A percentile compares a stretch with the other conserved stretches of the same genome.
These are phyloP conservation scores for Theileria annulata DNA, from an alignment of 169 alveolate species.

Conservation along the genomic window DNA sequence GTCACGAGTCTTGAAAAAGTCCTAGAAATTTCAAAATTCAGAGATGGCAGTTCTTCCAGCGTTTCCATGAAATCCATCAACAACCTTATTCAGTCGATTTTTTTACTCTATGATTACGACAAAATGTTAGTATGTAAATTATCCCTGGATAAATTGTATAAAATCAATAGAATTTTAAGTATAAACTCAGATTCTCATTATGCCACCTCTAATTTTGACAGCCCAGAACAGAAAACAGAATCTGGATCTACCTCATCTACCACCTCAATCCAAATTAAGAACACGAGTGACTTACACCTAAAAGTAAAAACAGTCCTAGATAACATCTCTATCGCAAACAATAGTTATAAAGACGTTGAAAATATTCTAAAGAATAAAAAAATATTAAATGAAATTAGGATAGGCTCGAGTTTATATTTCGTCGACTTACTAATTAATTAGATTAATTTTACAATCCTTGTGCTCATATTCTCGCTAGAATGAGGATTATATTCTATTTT, in stretches of 20 bases:
- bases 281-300: neutral
- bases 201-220: neutral
- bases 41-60: neutral
- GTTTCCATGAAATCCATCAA: neutral
- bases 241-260: neutral
- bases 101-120: neutral
- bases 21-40: neutral
- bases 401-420: conserved; percentile 8
- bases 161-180: neutral
- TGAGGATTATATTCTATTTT: neutral
- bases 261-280: neutral
- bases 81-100: conserved; percentile 6
- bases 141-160: neutral
- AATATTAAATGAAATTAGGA: conserved; percentile 9
- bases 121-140: neutral
- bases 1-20: conserved; percentile 3
- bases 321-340: neutral
- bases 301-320: neutral
- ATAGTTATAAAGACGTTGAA: neutral
- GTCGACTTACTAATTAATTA: conserved; percentile 9
- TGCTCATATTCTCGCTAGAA: conserved; percentile 46
- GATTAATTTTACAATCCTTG: conserved; percentile 33
- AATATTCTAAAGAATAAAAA: neutral
- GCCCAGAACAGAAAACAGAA: neutral
- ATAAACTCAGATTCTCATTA: neutral